Evolutionary conservation across 352 stramenopile genomes (phyloP).

Genomic region (Phytophthora quininea): DNA sequence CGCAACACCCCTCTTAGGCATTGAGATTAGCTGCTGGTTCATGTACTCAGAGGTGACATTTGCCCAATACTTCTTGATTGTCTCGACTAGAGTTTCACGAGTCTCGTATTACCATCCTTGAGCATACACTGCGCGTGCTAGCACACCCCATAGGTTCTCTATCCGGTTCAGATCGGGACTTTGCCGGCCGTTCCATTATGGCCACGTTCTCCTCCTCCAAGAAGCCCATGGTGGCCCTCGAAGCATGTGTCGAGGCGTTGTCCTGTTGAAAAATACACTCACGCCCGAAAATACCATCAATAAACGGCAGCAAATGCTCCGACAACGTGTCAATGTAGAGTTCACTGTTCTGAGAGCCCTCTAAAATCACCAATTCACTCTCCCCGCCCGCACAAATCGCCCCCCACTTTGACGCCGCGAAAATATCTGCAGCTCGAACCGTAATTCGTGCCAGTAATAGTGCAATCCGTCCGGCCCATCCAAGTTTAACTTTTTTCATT

Average conservation of each 20-base stretch:
- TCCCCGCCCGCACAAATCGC: neutral
- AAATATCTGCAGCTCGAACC: constrained; percentile 12
- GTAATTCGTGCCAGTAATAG: constrained; percentile 27
- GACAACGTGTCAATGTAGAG: constrained; percentile 23
- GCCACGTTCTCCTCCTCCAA: constrained; percentile 13
- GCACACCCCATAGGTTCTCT: constrained; percentile 24
- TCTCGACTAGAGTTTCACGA: constrained; percentile 2
- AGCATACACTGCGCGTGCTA: constrained; percentile 17
- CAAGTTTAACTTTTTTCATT: constrained; percentile 37
- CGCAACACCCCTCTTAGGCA: constrained; percentile 20
- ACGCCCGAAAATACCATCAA: neutral
- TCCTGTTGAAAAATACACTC: constrained; percentile 28
- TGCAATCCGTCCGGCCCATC: constrained; percentile 20
- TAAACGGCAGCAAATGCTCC: constrained; percentile 18
- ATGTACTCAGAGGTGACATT: constrained; percentile 6
- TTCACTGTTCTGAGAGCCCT: constrained; percentile 15
- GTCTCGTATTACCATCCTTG: constrained; percentile 17
- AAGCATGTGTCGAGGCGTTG: constrained; percentile 24
- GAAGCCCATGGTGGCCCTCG: constrained; percentile 2
- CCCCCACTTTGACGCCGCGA: constrained; percentile 18
- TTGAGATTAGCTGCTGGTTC: constrained; percentile 10
- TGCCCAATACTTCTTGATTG: constrained; percentile 12
- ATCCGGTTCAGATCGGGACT: constrained; percentile 24
- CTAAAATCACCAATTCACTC: constrained; percentile 2
- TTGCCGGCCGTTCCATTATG: constrained; percentile 15